Evolutionary conservation across 2,329 filamentous ascomycete species (phyloP).

Genomic region (Davidsoniella virescens): DNA sequence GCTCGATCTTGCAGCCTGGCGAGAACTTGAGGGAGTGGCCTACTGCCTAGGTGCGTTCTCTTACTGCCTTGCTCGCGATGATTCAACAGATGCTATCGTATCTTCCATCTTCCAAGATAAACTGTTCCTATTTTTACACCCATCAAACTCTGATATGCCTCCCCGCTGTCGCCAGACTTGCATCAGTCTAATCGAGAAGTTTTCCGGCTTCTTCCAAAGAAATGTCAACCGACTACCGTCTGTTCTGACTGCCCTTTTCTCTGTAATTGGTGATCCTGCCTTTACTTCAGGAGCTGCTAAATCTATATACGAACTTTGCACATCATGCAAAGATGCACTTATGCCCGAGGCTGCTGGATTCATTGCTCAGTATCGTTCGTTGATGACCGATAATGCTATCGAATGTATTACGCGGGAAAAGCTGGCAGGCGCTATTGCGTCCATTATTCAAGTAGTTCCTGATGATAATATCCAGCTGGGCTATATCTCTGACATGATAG

Average conservation of each 20-base stretch:
- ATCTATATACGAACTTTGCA: slow-evolving; percentile 59
- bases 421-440: slow-evolving; percentile 51
- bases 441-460: slow-evolving; percentile 51
- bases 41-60: slow-evolving; percentile 51
- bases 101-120: slow-evolving; percentile 43
- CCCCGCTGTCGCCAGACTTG: slow-evolving; percentile 50
- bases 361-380: slow-evolving; percentile 51
- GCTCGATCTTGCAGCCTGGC: slow-evolving; percentile 27
- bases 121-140: slow-evolving; percentile 11
- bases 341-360: slow-evolving; percentile 52
- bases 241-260: slow-evolving; percentile 60
- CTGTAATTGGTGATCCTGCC: slow-evolving; percentile 43
- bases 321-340: slow-evolving; percentile 55
- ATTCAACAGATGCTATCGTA: slow-evolving; percentile 41
- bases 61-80: slow-evolving; percentile 45
- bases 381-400: slow-evolving; percentile 29
- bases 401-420: slow-evolving; percentile 46
- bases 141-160: slow-evolving; percentile 33
- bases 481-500: slow-evolving; percentile 19
- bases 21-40: slow-evolving; percentile 42
- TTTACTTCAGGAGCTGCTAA: slow-evolving; percentile 55
- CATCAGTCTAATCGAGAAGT: slow-evolving; percentile 53
- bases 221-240: slow-evolving; percentile 50
- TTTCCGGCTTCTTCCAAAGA: slow-evolving; percentile 60
- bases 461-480: slow-evolving; percentile 36